phyloP scores from a whole-genome alignment of 169 alveolate genomes.

The Eimeria sp. region DNA sequence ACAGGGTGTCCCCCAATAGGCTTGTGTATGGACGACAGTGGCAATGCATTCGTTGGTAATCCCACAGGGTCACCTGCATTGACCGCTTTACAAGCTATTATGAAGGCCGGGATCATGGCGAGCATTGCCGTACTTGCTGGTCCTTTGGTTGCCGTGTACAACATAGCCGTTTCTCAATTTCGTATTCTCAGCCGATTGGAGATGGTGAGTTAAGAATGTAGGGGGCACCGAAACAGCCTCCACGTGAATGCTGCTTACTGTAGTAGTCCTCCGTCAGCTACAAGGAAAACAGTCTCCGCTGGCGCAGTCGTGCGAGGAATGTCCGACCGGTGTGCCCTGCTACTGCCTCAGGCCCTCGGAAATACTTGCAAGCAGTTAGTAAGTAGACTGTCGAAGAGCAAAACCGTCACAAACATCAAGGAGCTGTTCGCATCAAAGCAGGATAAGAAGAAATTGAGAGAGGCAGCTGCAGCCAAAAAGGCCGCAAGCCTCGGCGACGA shows the following conservation, averaged over 20 bases:
- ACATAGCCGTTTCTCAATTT: conserved; percentile 70
- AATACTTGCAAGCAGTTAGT: conserved; percentile 23
- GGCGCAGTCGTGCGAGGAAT: neutral
- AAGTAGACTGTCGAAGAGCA: neutral
- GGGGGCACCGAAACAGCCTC: neutral
- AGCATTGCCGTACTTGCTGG: conserved; percentile 45
- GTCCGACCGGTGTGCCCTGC: neutral
- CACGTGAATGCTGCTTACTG: neutral
- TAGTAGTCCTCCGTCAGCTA: neutral
- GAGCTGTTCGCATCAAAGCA: conserved; percentile 1
- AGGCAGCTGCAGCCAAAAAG: neutral
- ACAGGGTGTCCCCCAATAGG: conserved; percentile 79
- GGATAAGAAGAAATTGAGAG: neutral
- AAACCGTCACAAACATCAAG: conserved; percentile 8
- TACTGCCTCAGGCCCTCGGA: conserved; percentile 41
- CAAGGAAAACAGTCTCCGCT: neutral
- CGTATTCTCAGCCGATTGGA: conserved; percentile 64
- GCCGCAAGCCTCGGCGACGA: conserved; percentile 41
- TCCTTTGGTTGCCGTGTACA: conserved; percentile 63
- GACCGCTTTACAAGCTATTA: conserved; percentile 29
- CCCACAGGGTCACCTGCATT: conserved; percentile 78
- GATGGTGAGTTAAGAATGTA: conserved; percentile 55
- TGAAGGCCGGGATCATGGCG: conserved; percentile 56
- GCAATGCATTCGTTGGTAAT: conserved; percentile 37
- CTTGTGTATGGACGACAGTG: conserved; percentile 67